Percentiles rank a stretch among this genome's conserved stretches.
Conservation (phyloP, 2,329 filamentous ascomycete species). For the Paraphoma sp. region DNA sequence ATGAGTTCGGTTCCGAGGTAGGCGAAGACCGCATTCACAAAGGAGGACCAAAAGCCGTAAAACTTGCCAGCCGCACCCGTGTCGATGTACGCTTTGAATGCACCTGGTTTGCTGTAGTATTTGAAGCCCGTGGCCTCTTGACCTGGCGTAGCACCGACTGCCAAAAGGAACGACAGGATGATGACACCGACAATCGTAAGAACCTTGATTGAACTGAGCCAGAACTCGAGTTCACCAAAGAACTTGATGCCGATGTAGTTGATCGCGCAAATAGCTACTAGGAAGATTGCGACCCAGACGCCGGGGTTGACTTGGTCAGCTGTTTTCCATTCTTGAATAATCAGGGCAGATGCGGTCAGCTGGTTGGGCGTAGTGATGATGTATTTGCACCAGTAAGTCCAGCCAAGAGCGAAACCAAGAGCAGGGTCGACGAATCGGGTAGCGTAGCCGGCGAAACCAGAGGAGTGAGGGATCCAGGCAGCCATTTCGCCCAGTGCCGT, state of each 20-base stretch:
- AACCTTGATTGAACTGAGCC: constrained; percentile 56
- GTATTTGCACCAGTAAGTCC: constrained; percentile 70
- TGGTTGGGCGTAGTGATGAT: constrained; percentile 88
- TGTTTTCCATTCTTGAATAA: constrained; percentile 78
- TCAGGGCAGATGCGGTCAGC: constrained; percentile 78
- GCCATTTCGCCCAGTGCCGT: constrained; percentile 84
- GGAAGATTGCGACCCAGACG: constrained; percentile 73
- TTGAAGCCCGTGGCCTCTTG: constrained; percentile 51
- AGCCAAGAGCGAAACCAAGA: constrained; percentile 80
- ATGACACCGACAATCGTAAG: constrained; percentile 55
- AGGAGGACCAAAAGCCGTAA: constrained; percentile 66
- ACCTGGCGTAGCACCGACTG: constrained; percentile 52
- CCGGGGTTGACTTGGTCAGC: constrained; percentile 74
- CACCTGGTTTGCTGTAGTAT: constrained; percentile 54
- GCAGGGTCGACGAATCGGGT: constrained; percentile 80
- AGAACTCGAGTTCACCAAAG: constrained; percentile 59
- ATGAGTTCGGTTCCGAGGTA: constrained; percentile 76
- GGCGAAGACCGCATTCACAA: constrained; percentile 80
- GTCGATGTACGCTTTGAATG: constrained; percentile 51
- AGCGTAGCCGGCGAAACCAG: constrained; percentile 83
- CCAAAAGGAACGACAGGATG: constrained; percentile 52
- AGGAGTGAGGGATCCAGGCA: constrained; percentile 77
- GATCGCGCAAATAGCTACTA: constrained; percentile 52
- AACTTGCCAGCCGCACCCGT: constrained; percentile 48
- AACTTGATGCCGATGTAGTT: constrained; percentile 65